Base-by-base conservation (phyloP, 768 basidiomycete genomes). In the Tylopilus intermedius region DNA sequence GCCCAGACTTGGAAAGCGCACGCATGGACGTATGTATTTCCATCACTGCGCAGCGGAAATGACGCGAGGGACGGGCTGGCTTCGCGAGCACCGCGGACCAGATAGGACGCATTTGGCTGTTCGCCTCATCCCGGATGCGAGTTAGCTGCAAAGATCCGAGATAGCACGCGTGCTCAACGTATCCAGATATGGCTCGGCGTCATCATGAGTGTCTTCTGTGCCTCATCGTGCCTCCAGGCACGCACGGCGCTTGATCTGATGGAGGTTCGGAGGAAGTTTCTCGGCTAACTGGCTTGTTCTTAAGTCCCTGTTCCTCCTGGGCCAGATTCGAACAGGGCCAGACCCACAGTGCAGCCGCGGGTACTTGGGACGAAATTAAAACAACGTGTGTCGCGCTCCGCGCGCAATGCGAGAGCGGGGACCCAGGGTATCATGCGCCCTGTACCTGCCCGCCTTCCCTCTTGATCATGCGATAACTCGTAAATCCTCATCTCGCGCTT, bases 201-300 rank as follows among this genome's bases (percentile, higher is more conserved):
- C 18, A 3, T 37, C 29, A 29, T 26, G 41, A 14, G 33, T 8
- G 24, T 11, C 32, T 6, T 40, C 26, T 30, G 53, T 56, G 11
- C 47, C 38, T 45, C 30, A 27, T 40, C 47, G 27, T 35, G 8
- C 26, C 30, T 27, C 38, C n/a, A 50, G 55, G 55, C 27, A 57
- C 55, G 27, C 40, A 14, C 35, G 15, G 14, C 35, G 15, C 35
- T 15, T 15, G 37, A 38, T 49, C 22, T 45, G 55, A 45, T 49
- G 30, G 29, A 2, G 4, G 18, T 38, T 33, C 9, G 21, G 15
- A 37, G 27, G 8, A 30, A 30, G 47, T 45, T 32, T 26, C 35
- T 11, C 42, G 38, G 45, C 18, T 1, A 26, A 30, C 30, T 10
- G 30, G 22, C n/a, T 24, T 45, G n/a, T 24, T 18, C 10, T 46